Conservation (phyloP, 2,329 filamentous ascomycete genomes). For the Alternaria consortialis region DNA sequence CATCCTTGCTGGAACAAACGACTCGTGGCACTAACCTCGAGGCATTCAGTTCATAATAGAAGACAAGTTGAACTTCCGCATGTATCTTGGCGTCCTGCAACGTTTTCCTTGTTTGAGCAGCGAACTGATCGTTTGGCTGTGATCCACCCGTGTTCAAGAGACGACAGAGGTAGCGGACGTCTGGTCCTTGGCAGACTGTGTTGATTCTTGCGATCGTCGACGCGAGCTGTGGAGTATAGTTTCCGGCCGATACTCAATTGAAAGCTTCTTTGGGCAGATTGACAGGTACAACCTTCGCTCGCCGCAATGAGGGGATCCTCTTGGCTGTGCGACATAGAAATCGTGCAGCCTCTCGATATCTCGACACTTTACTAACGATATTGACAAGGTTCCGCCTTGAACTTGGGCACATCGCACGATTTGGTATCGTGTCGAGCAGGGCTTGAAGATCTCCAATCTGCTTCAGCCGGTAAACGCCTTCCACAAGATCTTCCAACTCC, state of each 20-base stretch:
- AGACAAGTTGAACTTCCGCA: constrained; percentile 61
- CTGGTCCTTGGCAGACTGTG: background rate
- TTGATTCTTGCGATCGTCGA: constrained; percentile 15
- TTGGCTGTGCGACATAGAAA: constrained; percentile 23
- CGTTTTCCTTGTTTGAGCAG: constrained; percentile 16
- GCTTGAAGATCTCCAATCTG: constrained; percentile 12
- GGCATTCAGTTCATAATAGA: constrained; percentile 45
- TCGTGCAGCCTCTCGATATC: constrained; percentile 28
- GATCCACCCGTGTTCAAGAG: constrained; percentile 9
- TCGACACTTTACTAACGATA: constrained; percentile 24
- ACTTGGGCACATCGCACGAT: constrained; percentile 22
- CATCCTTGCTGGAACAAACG: constrained; percentile 61
- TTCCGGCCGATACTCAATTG: background rate
- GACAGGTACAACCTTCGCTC: constrained; percentile 13
- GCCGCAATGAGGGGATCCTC: constrained; percentile 7
- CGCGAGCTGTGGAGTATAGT: constrained; percentile 11
- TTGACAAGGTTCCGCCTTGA: constrained; percentile 21
- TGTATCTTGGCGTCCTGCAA: constrained; percentile 49
- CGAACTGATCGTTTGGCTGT: constrained; percentile 17
- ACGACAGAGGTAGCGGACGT: constrained; percentile 11
- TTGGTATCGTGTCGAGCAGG: constrained; percentile 21
- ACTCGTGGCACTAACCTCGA: constrained; percentile 50
- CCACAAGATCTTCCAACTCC: constrained; percentile 17
- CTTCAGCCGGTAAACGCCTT: constrained; percentile 13
- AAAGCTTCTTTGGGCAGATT: constrained; percentile 18